A percentile compares a stretch with the other conserved stretches of the same genome.
Evolutionary conservation across 2,329 filamentous ascomycete species (phyloP).

Genomic region (Microthyrium microscopicum): DNA sequence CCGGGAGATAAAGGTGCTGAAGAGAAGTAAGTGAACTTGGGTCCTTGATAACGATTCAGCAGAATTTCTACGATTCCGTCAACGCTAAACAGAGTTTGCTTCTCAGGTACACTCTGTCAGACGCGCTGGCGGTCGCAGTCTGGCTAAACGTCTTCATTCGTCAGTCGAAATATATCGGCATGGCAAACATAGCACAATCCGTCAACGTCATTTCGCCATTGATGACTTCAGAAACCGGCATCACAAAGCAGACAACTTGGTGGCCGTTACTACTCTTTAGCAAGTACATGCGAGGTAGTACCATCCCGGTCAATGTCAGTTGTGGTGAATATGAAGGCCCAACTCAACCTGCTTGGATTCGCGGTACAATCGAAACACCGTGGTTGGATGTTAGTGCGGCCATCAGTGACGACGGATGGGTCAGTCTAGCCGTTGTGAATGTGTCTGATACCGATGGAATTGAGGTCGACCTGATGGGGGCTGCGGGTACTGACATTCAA

Average conservation of each 20-base stretch:
- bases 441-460: constrained; percentile 43
- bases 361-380: constrained; percentile 48
- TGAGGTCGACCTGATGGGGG: constrained; percentile 41
- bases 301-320: constrained; percentile 48
- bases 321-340: constrained; percentile 47
- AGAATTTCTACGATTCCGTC: not conserved
- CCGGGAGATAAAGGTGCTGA: constrained; percentile 57
- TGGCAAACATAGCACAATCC: constrained; percentile 64
- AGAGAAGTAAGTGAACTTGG: constrained; percentile 33
- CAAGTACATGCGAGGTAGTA: constrained; percentile 57
- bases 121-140: constrained; percentile 56
- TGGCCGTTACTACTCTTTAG: constrained; percentile 56
- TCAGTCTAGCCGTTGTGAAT: constrained; percentile 54
- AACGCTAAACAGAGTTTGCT: not conserved
- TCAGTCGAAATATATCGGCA: constrained; percentile 52
- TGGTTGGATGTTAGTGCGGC: constrained; percentile 53
- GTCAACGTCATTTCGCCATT: constrained; percentile 66
- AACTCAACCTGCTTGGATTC: constrained; percentile 50
- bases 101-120: constrained; percentile 46
- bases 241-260: constrained; percentile 58
- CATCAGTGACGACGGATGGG: constrained; percentile 40
- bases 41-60: not conserved
- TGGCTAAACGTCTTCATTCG: constrained; percentile 66
- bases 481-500: constrained; percentile 32
- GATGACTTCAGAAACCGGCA: constrained; percentile 49